Percentiles rank a stretch among this genome's conserved stretches.
phyloP scores from a whole-genome alignment of 371 early-diverging fungal genomes.

The Mucor indicus region DNA sequence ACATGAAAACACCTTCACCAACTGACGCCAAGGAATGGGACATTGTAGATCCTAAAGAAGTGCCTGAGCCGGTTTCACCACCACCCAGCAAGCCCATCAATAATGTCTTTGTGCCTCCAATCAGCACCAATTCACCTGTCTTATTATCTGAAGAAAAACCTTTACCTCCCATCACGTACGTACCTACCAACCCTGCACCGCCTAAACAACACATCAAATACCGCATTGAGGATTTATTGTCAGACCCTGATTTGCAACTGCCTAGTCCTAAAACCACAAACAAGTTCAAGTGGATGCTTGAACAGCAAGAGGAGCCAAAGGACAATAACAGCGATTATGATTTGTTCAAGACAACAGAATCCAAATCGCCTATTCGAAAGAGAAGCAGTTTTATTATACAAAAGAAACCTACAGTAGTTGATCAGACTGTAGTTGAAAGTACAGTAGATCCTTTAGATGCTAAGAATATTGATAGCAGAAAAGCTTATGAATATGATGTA shows the following conservation, averaged over 20 bases:
- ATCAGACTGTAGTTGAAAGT: neutral
- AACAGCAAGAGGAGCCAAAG: neutral
- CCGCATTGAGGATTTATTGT: slow-evolving; percentile 41
- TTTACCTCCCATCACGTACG: slow-evolving; percentile 12
- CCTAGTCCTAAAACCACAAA: slow-evolving; percentile 9
- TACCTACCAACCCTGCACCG: slow-evolving; percentile 25
- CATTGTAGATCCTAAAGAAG: slow-evolving; percentile 2
- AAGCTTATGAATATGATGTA: slow-evolving; percentile 21
- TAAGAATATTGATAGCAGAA: slow-evolving; percentile 26
- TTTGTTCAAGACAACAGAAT: slow-evolving; percentile 1
- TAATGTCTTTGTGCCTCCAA: neutral
- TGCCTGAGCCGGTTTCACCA: neutral
- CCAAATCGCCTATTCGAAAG: neutral
- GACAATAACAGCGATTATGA: neutral
- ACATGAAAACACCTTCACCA: slow-evolving; percentile 5
- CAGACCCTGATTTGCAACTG: slow-evolving; percentile 32
- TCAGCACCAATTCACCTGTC: neutral
- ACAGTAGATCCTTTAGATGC: slow-evolving; percentile 31
- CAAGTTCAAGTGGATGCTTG: slow-evolving; percentile 35
- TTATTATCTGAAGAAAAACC: neutral
- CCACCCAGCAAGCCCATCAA: neutral
- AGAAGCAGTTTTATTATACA: slow-evolving; percentile 17
- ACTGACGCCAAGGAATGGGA: slow-evolving; percentile 8
- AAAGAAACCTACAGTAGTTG: neutral
- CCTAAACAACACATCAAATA: slow-evolving; percentile 31